A percentile compares a stretch with the other conserved stretches of the same genome.
Conservation (phyloP, 306 rosid species). For the Vicia sativa region DNA sequence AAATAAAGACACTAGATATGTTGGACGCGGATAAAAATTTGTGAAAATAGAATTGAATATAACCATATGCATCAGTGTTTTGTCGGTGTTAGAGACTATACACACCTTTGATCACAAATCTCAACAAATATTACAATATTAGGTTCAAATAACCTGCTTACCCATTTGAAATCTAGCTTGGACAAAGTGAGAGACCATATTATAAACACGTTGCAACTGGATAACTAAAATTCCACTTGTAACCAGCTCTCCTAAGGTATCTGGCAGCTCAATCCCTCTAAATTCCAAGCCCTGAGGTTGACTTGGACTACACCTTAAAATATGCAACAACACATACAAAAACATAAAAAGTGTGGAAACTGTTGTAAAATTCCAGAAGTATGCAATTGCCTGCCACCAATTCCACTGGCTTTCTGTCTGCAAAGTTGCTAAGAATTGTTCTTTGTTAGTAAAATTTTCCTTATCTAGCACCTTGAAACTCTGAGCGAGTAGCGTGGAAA, state of each 20-base stretch:
- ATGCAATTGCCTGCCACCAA: conserved; percentile 62
- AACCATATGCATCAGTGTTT: too few relatives aligned
- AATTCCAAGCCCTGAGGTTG: conserved; percentile 69
- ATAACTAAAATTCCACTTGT: conserved; percentile 65
- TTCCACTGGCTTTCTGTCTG: conserved; percentile 57
- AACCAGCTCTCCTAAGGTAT: conserved; percentile 77
- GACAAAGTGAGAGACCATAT: conserved; percentile 69
- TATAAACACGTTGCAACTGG: conserved; percentile 61
- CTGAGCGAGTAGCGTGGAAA: conserved; percentile 52
- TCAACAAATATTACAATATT: background rate
- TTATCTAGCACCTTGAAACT: conserved; percentile 52
- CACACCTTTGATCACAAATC: too few relatives aligned
- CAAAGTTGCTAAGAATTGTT: conserved; percentile 52
- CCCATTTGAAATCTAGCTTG: conserved; percentile 83
- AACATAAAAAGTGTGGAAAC: conserved; percentile 57
- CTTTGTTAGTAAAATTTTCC: conserved; percentile 52
- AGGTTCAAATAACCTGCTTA: conserved; percentile 39
- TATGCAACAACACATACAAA: conserved; percentile 66
- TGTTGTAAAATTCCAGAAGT: conserved; percentile 68
- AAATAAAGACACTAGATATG: background rate
- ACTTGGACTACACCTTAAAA: conserved; percentile 55
- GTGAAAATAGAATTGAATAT: background rate
- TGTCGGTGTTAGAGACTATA: too few relatives aligned
- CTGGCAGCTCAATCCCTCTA: conserved; percentile 81
- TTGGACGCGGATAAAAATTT: background rate